A percentile compares a stretch with the other conserved stretches of the same genome.
Conservation (phyloP, 331 rosid species). For the Quercus lobata region DNA sequence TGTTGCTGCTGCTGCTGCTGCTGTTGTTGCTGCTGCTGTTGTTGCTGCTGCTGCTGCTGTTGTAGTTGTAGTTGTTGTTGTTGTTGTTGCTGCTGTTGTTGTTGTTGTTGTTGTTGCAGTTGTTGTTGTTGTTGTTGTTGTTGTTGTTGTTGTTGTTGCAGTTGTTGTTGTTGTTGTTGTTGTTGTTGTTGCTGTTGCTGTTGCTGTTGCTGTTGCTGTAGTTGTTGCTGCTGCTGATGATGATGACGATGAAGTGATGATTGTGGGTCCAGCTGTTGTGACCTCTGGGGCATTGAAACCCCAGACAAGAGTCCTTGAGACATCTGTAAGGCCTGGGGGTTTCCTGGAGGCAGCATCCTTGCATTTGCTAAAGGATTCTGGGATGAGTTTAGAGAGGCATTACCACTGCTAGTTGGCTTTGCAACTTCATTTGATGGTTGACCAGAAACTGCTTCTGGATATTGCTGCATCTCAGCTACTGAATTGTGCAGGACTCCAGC, state of each 20-base stretch:
- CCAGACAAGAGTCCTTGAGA: slow-evolving; percentile 83
- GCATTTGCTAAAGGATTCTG: slow-evolving; percentile 62
- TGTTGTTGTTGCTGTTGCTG: slow-evolving; percentile 47
- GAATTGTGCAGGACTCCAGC: slow-evolving; percentile 45
- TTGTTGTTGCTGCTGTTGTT: slow-evolving; percentile 46
- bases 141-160: slow-evolving; percentile 41
- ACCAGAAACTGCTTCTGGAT: slow-evolving; percentile 54
- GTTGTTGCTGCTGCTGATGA: slow-evolving; percentile 37
- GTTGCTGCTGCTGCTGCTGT: slow-evolving; percentile 35
- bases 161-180: slow-evolving; percentile 59
- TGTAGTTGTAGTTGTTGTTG: slow-evolving; percentile 53
- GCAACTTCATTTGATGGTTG: slow-evolving; percentile 64
- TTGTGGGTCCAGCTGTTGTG: slow-evolving; percentile 72
- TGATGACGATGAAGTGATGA: slow-evolving; percentile 55
- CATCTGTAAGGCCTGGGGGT: slow-evolving; percentile 80
- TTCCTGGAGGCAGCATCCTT: slow-evolving; percentile 92
- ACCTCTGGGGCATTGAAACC: slow-evolving; percentile 63
- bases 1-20: not conserved
- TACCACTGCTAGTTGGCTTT: slow-evolving; percentile 43
- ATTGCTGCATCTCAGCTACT: slow-evolving; percentile 68
- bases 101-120: slow-evolving; percentile 60
- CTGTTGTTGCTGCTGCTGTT: slow-evolving; percentile 34
- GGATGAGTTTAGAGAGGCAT: slow-evolving; percentile 51
- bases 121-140: slow-evolving; percentile 33
- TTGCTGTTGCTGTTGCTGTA: rapidly evolving